Base-by-base conservation (phyloP, 441 rosid species). In the Populus hybrid region DNA sequence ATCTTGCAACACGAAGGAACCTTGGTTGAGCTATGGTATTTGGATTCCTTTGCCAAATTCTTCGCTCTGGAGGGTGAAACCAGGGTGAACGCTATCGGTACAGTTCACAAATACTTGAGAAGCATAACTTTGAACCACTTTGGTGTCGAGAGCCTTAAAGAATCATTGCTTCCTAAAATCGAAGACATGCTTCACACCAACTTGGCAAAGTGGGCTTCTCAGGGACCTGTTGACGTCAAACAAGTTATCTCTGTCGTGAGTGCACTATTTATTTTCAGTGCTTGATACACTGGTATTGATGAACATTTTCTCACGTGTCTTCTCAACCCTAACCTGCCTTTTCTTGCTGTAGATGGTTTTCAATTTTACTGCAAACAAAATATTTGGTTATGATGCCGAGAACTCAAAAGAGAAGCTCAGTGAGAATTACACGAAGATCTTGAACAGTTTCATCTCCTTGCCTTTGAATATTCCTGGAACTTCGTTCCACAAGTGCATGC, bases 391-490 rank as follows among this genome's bases (percentile, higher is more conserved):
- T 64, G 80, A 76, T 16, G 23, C 64, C 1, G 65, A 29, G 18
- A 70, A n/a, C 10, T 68, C 83, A 2, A 16, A 56, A 6, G 79
- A 75, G n/a, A 69, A 45, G 20, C 26, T 74, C 28, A 36, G 72
- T 1, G 68, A 65, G 9, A 26, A 63, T 10, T 68, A 68, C 31
- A n/a, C 63, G 2, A 38, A 33, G n/a, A 56, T 78, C 8, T 18
- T 63, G 56, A 23, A 20, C 9, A 77, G 81, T 18, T 64, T 83
- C 12, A 61, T 83, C 78, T 36, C 86, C 36, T 77, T 85, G 45
- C 86, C 89, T 9, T 11, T 82, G 59, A 82, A 84, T 59, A 23
- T 86, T 23, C 87, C 87, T 9, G 87, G 87, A 28, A 86, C 87
- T 23, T 38, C 83, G 1, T 82, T 73, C 73, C 74, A 82, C 66